phyloP scores from a whole-genome alignment of 352 stramenopile genomes.

The Phytophthora ohioensis region DNA sequence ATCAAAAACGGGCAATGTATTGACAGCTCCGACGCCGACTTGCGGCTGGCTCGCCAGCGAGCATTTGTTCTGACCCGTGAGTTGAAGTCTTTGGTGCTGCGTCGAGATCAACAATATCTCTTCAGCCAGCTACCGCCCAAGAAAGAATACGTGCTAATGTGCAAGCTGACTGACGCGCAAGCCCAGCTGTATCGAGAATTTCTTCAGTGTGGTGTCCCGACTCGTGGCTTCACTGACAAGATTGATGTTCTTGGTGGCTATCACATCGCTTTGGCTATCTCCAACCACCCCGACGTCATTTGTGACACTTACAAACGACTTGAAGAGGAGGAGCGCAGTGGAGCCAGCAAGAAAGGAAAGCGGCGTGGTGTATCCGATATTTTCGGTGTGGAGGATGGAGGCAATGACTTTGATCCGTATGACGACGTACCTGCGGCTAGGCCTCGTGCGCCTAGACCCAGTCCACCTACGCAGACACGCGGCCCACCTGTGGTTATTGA shows the following conservation, averaged over 20 bases:
- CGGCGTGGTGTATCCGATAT: constrained; percentile 33
- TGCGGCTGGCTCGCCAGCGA: constrained; percentile 73
- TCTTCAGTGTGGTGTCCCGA: constrained; percentile 68
- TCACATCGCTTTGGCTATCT: constrained; percentile 89
- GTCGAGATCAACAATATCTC: constrained; percentile 87
- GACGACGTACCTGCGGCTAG: constrained; percentile 21
- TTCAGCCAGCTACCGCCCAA: constrained; percentile 88
- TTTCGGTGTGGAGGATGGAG: constrained; percentile 59
- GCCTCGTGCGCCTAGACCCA: constrained; percentile 1
- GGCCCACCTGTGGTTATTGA: constrained; percentile 15
- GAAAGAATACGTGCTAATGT: constrained; percentile 90
- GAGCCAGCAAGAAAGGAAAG: constrained; percentile 45
- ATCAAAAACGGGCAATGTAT: constrained; percentile 89
- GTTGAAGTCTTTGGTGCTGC: constrained; percentile 84
- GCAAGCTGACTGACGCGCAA: constrained; percentile 82
- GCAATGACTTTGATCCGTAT: constrained; percentile 62
- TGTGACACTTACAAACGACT: constrained; percentile 70
- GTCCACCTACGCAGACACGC: neutral
- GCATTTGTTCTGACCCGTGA: constrained; percentile 86
- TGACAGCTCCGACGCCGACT: constrained; percentile 77
- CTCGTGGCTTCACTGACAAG: constrained; percentile 52
- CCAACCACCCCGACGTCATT: constrained; percentile 90
- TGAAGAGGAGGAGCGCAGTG: constrained; percentile 61
- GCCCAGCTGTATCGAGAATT: constrained; percentile 80
- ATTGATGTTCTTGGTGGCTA: constrained; percentile 87